A percentile compares a stretch with the other conserved stretches of the same genome.
These are phyloP conservation scores for Oryza glaberrima DNA, from an alignment of 176 grass and related monocot species.

Conservation along the genomic window DNA sequence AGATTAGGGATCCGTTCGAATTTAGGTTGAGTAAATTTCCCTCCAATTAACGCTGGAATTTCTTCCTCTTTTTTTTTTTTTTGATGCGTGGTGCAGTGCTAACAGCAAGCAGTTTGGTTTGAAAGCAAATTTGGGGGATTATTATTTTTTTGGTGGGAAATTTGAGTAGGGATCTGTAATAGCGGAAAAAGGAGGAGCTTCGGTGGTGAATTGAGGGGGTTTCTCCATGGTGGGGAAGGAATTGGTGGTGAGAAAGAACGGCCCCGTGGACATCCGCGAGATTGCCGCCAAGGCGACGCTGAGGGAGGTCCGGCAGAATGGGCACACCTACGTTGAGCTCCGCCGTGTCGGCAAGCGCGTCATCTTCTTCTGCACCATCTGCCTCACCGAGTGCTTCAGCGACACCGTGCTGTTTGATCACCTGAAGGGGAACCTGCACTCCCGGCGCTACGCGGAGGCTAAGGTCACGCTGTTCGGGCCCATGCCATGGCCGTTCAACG, in stretches of 20 bases:
- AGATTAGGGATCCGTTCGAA: background rate
- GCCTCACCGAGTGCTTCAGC: constrained; percentile 90
- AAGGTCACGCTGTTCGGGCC: constrained; percentile 89
- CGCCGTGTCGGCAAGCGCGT: constrained; percentile 68
- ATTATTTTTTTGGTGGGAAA: background rate
- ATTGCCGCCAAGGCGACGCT: constrained; percentile 82
- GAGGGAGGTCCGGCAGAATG: constrained; percentile 77
- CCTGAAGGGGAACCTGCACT: constrained; percentile 81
- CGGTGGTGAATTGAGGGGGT: constrained; percentile 5
- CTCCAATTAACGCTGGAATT: background rate
- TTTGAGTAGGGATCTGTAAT: constrained; percentile 8
- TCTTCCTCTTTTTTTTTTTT: background rate
- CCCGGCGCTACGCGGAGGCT: constrained; percentile 67
- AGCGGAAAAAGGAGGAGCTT: background rate
- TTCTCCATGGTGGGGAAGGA: constrained; percentile 82
- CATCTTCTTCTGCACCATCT: constrained; percentile 99
- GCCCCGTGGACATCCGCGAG: constrained; percentile 77
- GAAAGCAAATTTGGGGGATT: background rate
- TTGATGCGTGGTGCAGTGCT: background rate
- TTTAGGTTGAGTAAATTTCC: background rate
- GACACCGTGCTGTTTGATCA: constrained; percentile 96
- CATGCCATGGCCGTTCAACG: constrained; percentile 93
- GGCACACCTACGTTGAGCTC: constrained; percentile 91
- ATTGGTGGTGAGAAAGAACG: constrained; percentile 58
- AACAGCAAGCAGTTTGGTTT: background rate